These are phyloP conservation scores for Acacia confusa DNA, from an alignment of 306 rosid species.

Conservation along the genomic window DNA sequence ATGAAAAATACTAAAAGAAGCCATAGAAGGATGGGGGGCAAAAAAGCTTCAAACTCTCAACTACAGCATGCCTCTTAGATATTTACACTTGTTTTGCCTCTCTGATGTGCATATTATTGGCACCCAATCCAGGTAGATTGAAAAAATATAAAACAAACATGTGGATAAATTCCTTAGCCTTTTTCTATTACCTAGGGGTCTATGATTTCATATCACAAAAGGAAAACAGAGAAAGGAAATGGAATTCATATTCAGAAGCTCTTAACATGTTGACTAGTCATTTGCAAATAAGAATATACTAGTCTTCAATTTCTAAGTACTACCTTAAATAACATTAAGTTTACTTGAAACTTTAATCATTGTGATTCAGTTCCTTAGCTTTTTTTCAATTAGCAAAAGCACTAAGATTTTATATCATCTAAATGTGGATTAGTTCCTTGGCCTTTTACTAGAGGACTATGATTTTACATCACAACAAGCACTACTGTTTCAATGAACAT, in stretches of 20 bases:
- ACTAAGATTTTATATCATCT: not conserved
- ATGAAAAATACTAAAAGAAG: not conserved
- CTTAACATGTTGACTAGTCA: constrained; percentile 12
- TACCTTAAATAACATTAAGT: constrained; percentile 11
- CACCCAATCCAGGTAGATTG: not conserved
- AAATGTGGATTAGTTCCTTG: not conserved
- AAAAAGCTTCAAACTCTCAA: not conserved
- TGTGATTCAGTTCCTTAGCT: not conserved
- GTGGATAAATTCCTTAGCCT: not conserved
- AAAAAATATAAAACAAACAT: not conserved
- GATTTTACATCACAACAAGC: not conserved
- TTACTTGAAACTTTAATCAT: constrained; percentile 9
- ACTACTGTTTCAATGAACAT: not conserved
- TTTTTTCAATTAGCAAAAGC: not conserved
- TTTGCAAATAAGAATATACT: not conserved
- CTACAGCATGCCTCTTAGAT: not conserved
- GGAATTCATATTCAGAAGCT: not conserved
- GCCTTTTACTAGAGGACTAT: not conserved
- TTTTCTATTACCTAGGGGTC: constrained; percentile 8
- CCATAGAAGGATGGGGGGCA: not conserved
- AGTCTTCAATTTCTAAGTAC: constrained; percentile 20
- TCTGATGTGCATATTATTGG: not conserved
- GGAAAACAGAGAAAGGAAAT: constrained; percentile 1
- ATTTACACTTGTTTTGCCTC: not conserved
- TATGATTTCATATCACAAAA: not conserved